A percentile compares a stretch with the other conserved stretches of the same genome.
Conservation (phyloP, 2,329 filamentous ascomycete genomes). For the Alternaria arborescens region DNA sequence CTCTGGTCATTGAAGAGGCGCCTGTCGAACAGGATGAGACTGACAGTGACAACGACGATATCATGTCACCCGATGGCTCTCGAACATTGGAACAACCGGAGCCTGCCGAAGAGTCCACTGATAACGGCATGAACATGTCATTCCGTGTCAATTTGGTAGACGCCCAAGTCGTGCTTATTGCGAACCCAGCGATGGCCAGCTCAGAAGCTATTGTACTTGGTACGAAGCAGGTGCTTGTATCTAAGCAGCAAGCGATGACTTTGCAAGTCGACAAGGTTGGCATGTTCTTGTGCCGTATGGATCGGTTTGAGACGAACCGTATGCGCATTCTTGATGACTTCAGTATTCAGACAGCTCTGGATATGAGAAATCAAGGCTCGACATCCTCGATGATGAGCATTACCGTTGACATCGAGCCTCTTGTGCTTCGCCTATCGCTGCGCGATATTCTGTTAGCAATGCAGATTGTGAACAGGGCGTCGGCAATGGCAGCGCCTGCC, state of each 20-base stretch:
- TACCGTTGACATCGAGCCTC: slow-evolving; percentile 85
- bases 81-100: slow-evolving; percentile 28
- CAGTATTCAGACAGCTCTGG: slow-evolving; percentile 87
- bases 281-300: slow-evolving; percentile 99
- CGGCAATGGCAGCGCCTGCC: slow-evolving; percentile 76
- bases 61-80: slow-evolving; percentile 46
- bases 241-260: slow-evolving; percentile 91
- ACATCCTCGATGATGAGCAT: slow-evolving; percentile 76
- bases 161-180: slow-evolving; percentile 94
- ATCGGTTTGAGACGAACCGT: slow-evolving; percentile 89
- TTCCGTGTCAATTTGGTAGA: slow-evolving; percentile 95
- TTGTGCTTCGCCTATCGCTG: slow-evolving; percentile 88
- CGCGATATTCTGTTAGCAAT: slow-evolving; percentile 93
- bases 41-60: slow-evolving; percentile 51
- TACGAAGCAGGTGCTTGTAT: slow-evolving; percentile 90
- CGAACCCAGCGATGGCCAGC: slow-evolving; percentile 86
- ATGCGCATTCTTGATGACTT: slow-evolving; percentile 97
- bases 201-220: slow-evolving; percentile 96
- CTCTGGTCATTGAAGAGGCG: slow-evolving; percentile 69
- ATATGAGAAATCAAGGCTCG: slow-evolving; percentile 70
- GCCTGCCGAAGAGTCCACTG: slow-evolving; percentile 40
- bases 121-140: slow-evolving; percentile 73
- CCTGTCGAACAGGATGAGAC: slow-evolving; percentile 57
- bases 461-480: slow-evolving; percentile 90
- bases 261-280: slow-evolving; percentile 93